Base-by-base conservation (phyloP, 495 filamentous ascomycete species). In the Chaetomidium leptoderma region DNA sequence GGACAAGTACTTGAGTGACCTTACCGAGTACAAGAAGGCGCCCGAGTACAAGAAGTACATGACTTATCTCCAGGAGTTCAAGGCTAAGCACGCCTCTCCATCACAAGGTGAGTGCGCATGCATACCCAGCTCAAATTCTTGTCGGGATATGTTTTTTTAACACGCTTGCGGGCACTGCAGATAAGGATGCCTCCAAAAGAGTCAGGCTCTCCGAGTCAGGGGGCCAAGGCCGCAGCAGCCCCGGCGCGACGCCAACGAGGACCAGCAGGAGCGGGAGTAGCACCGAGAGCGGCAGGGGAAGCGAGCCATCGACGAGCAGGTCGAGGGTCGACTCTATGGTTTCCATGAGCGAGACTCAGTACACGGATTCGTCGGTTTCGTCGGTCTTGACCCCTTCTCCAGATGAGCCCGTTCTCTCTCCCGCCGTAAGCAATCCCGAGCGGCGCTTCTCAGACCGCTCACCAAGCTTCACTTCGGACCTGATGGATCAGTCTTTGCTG, bases 11-110 rank as follows among this genome's bases (percentile, higher is more conserved):
- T 80, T 85, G 59, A 70, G 72, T 16, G 83, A 87, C 57, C 71
- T 90, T 30, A 72, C 77, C 30, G 79, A 85, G 35, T 91, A 91
- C 72, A 90, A 90, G 65, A 87, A 87, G 68, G 91, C 88, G 7
- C 58, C 70, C 49, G 71, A 74, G 42, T 87, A 78, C 67, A 78
- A 67, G 46, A 78, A 81, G 51, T 89, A 90, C 62, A 69, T 71
- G 37, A 68, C 80, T 32, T 91, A 91, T 70, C 74, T 91, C 16
- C 77, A 79, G 14, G 88, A 91, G 5, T 91, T 91, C 72, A 88
- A 85, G 63, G 77, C 79, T 24, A 86, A 86, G 69, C 81, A 87
- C 53, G 71, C 72, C 19, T 72, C 71, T 26, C 74, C 72, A 45
- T 67, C 71, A 21, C 75, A 79, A 77, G 76, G 76, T 78, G 36